These are phyloP conservation scores for Cercospora zeina DNA, from an alignment of 2,329 filamentous ascomycete species.

Conservation along the genomic window DNA sequence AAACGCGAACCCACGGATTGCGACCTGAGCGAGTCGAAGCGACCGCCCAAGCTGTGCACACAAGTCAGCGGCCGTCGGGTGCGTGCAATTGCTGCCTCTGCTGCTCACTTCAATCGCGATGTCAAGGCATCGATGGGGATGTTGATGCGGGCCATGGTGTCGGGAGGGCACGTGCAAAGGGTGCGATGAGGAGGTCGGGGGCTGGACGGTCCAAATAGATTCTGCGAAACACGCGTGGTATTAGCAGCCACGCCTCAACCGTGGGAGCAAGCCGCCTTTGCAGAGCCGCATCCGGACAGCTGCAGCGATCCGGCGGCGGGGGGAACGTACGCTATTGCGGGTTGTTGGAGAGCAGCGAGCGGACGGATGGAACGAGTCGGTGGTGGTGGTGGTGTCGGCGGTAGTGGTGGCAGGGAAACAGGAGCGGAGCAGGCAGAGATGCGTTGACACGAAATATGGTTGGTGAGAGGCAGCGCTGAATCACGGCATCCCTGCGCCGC, in stretches of 20 bases:
- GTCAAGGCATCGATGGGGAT: slow-evolving; percentile 90
- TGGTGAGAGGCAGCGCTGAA: slow-evolving; percentile 5
- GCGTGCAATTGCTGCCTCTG: slow-evolving; percentile 3
- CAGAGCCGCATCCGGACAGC: neutral
- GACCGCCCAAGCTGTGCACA: slow-evolving; percentile 61
- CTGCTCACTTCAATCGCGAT: slow-evolving; percentile 70
- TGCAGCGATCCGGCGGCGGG: slow-evolving; percentile 12
- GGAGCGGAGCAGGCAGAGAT: neutral
- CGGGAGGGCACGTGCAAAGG: neutral
- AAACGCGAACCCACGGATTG: slow-evolving; percentile 80
- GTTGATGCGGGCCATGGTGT: slow-evolving; percentile 64
- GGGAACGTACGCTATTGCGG: slow-evolving; percentile 3
- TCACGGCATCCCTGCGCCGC: neutral
- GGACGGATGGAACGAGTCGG: neutral
- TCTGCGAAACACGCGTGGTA: slow-evolving; percentile 14
- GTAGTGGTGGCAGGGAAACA: neutral
- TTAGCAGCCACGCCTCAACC: slow-evolving; percentile 9
- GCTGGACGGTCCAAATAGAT: neutral
- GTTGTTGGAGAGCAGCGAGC: neutral
- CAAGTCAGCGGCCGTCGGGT: slow-evolving; percentile 16
- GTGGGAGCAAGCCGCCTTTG: slow-evolving; percentile 6
- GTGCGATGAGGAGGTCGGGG: slow-evolving; percentile 6
- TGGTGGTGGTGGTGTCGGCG: neutral
- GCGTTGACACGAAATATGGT: neutral
- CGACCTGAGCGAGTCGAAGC: slow-evolving; percentile 78